Base-by-base conservation (phyloP, 2,329 filamentous ascomycete genomes). In the Venturia effusa region DNA sequence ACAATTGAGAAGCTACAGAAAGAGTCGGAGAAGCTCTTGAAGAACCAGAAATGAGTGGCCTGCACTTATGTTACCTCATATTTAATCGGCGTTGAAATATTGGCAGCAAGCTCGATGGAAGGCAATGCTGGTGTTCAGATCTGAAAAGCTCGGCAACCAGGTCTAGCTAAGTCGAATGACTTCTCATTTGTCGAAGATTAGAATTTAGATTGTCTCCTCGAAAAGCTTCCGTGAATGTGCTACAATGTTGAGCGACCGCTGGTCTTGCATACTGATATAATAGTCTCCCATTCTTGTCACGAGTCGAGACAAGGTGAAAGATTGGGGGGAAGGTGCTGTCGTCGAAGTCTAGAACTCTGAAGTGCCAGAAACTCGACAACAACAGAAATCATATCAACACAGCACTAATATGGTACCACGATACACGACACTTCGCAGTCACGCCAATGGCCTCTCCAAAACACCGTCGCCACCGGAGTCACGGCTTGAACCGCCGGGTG, bases 1-100 rank as follows among this genome's bases (percentile, higher is more conserved):
- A 74, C 80, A 67, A 75, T 83, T 48, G 66, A 76, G 67, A 70
- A 75, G 62, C 71, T 88, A 74, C 82, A 87, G 76, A 77, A 87
- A 71, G 78, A 81, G 72, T 87, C 85, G 34, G 84, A 84, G 76
- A 70, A 74, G 66, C 68, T 78, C 60, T 79, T 82, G 62, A 76
- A 83, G 72, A 77, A 83, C 59, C 11, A 34, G 51, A 57, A 57
- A 57, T 57, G 51, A 57, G 27, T 37, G 3, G n/a, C 19, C 4
- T 0, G 30, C 15, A n/a, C 4, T 3, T 17, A 19, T 3, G 27
- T 8, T 1, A 34, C 4, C 17, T 7, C 30, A 57, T 19, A 19
- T 7, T n/a, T 8, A 19, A n/a, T 7, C 15, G 51, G 27, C 15
- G 51, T 32, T 15, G 15, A 34, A 27, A 15, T 13, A 57, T 57